Evolutionary conservation across 805 yeast genomes (phyloP).

Genomic region (Yarrowia phangngaensis): DNA sequence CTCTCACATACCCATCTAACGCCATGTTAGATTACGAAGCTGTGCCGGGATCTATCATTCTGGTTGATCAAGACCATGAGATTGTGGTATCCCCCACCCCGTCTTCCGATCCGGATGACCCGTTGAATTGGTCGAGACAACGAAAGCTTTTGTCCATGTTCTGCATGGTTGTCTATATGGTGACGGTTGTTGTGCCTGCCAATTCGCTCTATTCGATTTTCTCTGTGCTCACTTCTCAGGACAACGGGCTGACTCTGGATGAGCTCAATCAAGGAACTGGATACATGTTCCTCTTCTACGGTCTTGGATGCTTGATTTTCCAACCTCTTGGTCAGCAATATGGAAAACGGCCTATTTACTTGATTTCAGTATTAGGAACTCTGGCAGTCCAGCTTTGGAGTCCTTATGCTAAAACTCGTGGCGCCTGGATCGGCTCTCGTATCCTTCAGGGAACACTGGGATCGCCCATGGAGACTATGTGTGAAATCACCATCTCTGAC

Average conservation of each 20-base stretch:
- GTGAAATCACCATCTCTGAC: slow-evolving; percentile 63
- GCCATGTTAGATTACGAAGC: slow-evolving; percentile 25
- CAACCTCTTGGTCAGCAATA: slow-evolving; percentile 51
- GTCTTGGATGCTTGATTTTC: slow-evolving; percentile 50
- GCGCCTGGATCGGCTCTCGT: slow-evolving; percentile 44
- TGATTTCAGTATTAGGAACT: slow-evolving; percentile 44
- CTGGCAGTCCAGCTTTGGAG: slow-evolving; percentile 45
- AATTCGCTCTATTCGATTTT: slow-evolving; percentile 44
- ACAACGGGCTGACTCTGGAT: slow-evolving; percentile 40
- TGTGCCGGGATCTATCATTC: slow-evolving; percentile 32
- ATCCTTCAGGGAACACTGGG: slow-evolving; percentile 53
- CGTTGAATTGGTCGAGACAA: slow-evolving; percentile 55
- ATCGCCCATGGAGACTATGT: slow-evolving; percentile 70
- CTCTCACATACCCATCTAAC: neutral
- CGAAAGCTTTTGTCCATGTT: slow-evolving; percentile 50
- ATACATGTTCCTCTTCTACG: slow-evolving; percentile 50
- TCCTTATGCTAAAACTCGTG: slow-evolving; percentile 41
- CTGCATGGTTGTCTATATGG: slow-evolving; percentile 41
- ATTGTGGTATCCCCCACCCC: slow-evolving; percentile 52
- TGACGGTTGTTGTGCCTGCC: slow-evolving; percentile 47
- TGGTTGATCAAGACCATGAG: slow-evolving; percentile 40
- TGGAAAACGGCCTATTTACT: slow-evolving; percentile 49
- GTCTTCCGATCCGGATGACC: slow-evolving; percentile 64
- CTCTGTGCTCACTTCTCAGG: slow-evolving; percentile 43
- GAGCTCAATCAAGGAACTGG: slow-evolving; percentile 51